These are phyloP conservation scores for Gossypium arboreum DNA, from an alignment of 345 rosid species.

Conservation along the genomic window DNA sequence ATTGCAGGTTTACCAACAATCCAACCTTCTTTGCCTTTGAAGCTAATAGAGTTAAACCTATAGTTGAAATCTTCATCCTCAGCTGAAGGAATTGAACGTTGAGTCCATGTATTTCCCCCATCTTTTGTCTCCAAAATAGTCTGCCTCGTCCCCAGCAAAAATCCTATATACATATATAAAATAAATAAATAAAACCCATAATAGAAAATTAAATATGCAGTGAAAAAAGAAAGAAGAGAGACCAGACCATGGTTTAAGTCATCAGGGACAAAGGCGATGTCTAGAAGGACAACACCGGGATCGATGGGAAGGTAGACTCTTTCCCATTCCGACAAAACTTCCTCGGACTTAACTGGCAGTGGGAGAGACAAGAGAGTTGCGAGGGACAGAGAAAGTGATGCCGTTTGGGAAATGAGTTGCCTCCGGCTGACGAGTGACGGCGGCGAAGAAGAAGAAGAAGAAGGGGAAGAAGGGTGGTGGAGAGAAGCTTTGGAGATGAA, in stretches of 20 bases:
- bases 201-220: background rate
- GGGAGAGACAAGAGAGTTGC: slow-evolving; percentile 25
- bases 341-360: slow-evolving; percentile 45
- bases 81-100: slow-evolving; percentile 82
- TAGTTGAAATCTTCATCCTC: slow-evolving; percentile 97
- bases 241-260: slow-evolving; percentile 74
- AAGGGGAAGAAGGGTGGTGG: slow-evolving; percentile 15
- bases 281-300: slow-evolving; percentile 95
- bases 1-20: slow-evolving; percentile 91
- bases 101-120: slow-evolving; percentile 71
- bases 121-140: slow-evolving; percentile 87
- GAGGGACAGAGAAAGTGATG: slow-evolving; percentile 39
- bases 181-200: background rate
- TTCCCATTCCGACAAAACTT: slow-evolving; percentile 74
- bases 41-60: slow-evolving; percentile 84
- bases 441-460: slow-evolving; percentile 20
- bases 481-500: slow-evolving; percentile 35
- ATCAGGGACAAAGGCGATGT: slow-evolving; percentile 83
- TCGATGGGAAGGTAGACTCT: slow-evolving; percentile 67
- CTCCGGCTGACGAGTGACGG: slow-evolving; percentile 39
- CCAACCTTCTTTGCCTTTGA: slow-evolving; percentile 93
- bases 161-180: slow-evolving; percentile 36
- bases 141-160: slow-evolving; percentile 83
- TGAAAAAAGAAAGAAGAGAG: background rate
- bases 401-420: slow-evolving; percentile 46